Base-by-base conservation (phyloP, 805 yeast species). In the Candida sakaeoensis region DNA sequence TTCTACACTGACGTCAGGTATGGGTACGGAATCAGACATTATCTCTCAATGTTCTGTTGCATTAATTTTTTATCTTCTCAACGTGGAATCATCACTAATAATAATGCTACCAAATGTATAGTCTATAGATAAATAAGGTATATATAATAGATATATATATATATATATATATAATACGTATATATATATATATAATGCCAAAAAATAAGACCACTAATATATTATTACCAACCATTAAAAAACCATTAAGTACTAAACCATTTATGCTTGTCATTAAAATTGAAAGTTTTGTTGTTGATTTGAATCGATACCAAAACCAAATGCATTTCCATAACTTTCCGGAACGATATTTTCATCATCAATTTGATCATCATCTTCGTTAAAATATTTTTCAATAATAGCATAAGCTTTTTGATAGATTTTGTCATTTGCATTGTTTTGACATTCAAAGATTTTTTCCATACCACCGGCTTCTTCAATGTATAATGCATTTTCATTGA, bases 391-490 rank as follows among this genome's bases (percentile, higher is more conserved):
- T 58, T 87, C 95, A 63, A 93, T 89, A 57, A 93, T 87, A 50
- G 72, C 72, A 70, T 77, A 93, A 24, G 98, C 95, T 70, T 89
- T 90, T 60, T 85, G 79, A 66, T 93, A 93, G 57, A 93, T 86
- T 58, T 83, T 86, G 60, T 91, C 95, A 65, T 91, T 93, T 57
- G 81, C 86, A 67, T 87, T 89, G 60, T 76, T 79, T 74, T 93
- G 99, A 61, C 95, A 85, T 46, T 86, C 88, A 64, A 85, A 84
- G 54, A 93, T 91, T 71, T 87, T 90, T 63, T 93, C 98, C 80
- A 89, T 84, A 47, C 99, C 99, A 54, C 97, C 98, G 32, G 97
- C 97, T 63, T 91, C 97, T 70, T 93, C 99, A 58, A 93, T 85
- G 68, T 68, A 88, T 47, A 89, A 75, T 19, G 98, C 96, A 59